Conservation (phyloP, 345 rosid species). For the Rubroshorea leprosula region DNA sequence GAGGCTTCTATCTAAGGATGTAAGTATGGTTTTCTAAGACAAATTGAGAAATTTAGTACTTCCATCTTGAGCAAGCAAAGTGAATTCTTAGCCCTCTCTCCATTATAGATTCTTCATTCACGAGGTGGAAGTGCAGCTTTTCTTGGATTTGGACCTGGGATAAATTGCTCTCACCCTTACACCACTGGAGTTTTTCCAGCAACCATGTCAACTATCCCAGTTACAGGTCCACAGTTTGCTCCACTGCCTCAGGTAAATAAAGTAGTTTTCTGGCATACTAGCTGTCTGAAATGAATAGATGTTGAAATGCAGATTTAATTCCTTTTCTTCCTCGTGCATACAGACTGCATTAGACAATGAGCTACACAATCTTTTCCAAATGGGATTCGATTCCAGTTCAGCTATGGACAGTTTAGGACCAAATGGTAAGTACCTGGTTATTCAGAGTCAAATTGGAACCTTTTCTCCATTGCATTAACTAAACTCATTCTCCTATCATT, state of each 20-base stretch:
- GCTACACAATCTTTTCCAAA: constrained; percentile 63
- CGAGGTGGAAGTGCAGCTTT: constrained; percentile 38
- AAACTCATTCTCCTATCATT: background rate
- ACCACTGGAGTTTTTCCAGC: constrained; percentile 41
- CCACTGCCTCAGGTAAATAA: constrained; percentile 52
- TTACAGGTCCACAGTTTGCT: constrained; percentile 51
- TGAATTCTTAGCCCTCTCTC: constrained; percentile 15
- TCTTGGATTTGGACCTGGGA: constrained; percentile 39
- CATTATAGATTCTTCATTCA: constrained; percentile 51
- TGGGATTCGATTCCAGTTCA: constrained; percentile 67
- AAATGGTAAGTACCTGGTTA: constrained; percentile 37
- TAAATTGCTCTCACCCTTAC: constrained; percentile 40
- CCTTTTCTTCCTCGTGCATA: background rate
- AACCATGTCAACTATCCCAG: constrained; percentile 38
- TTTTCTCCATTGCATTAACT: background rate
- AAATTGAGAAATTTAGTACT: constrained; percentile 3
- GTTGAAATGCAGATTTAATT: background rate
- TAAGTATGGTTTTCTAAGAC: constrained; percentile 30
- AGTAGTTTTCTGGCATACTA: background rate
- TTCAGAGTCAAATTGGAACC: background rate
- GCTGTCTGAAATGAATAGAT: too few species aligned
- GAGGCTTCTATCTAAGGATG: constrained; percentile 78
- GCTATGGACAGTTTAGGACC: constrained; percentile 51
- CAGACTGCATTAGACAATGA: constrained; percentile 64
- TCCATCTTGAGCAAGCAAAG: constrained; percentile 8